phyloP scores from a whole-genome alignment of 192 early-diverging fungal species.

The Mortierella hygrophila region DNA sequence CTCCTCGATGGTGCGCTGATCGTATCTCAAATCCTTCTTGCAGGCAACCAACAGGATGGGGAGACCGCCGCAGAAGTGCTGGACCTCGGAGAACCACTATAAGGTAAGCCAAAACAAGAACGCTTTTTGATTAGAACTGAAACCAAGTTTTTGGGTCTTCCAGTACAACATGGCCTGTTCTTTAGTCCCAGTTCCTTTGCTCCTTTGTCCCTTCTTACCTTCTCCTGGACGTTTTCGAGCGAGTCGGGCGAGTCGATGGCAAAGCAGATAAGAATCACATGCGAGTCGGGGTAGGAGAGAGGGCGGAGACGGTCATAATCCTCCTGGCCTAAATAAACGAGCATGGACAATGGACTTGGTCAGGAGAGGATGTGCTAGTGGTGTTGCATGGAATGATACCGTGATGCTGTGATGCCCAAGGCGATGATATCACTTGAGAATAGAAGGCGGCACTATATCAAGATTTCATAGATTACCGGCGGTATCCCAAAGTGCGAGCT shows the following conservation, averaged over 20 bases:
- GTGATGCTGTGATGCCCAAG: background rate
- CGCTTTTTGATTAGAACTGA: background rate
- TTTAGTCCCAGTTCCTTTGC: background rate
- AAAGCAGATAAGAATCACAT: slow-evolving; percentile 96
- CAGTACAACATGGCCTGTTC: too few relatives aligned
- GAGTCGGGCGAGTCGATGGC: slow-evolving; percentile 86
- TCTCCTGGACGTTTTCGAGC: slow-evolving; percentile 85
- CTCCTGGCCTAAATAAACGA: slow-evolving; percentile 78
- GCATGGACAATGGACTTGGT: slow-evolving; percentile 63
- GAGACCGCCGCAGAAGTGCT: slow-evolving; percentile 86
- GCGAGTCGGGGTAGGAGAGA: slow-evolving; percentile 91
- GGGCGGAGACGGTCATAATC: slow-evolving; percentile 96
- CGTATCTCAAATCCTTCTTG: slow-evolving; percentile 92
- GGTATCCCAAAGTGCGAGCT: slow-evolving; percentile 82
- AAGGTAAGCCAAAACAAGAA: background rate
- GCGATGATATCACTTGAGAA: background rate
- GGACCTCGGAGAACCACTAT: slow-evolving; percentile 92
- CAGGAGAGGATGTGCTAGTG: background rate
- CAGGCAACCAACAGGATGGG: slow-evolving; percentile 90
- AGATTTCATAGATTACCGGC: slow-evolving; percentile 63
- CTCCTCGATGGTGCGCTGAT: slow-evolving; percentile 81
- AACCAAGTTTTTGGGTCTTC: background rate
- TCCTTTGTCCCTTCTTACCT: slow-evolving; percentile 40
- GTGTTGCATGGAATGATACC: slow-evolving; percentile 1
- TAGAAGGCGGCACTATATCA: background rate